A percentile compares a stretch with the other conserved stretches of the same genome.
These are phyloP conservation scores for Trichoderma oligosporum DNA, from an alignment of 2,329 filamentous ascomycete genomes.

Conservation along the genomic window DNA sequence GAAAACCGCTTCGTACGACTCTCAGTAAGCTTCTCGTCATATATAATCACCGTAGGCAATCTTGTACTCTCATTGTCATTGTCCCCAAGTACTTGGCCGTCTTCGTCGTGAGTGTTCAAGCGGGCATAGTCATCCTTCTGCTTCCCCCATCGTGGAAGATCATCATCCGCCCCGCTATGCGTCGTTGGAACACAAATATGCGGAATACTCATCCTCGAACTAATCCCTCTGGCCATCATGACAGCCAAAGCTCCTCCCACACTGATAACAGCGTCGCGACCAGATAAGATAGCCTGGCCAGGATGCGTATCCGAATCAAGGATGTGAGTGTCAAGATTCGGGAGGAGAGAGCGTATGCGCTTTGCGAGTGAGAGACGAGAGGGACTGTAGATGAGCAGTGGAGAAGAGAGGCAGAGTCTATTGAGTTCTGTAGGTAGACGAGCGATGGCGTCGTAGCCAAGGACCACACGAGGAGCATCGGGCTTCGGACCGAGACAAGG, in stretches of 20 bases:
- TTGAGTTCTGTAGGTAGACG: slow-evolving; percentile 35
- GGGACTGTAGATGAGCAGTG: slow-evolving; percentile 38
- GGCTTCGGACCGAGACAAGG: neutral
- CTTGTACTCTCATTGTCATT: neutral
- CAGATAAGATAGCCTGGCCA: slow-evolving; percentile 30
- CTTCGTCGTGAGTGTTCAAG: neutral
- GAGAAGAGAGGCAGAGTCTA: slow-evolving; percentile 31
- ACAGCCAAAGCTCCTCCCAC: slow-evolving; percentile 62
- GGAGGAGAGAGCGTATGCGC: slow-evolving; percentile 33
- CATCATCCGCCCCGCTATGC: slow-evolving; percentile 54
- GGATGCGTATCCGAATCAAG: slow-evolving; percentile 33
- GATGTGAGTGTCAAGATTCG: slow-evolving; percentile 33
- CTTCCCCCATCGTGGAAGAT: slow-evolving; percentile 15
- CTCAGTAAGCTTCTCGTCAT: slow-evolving; percentile 37
- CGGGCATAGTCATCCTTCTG: neutral
- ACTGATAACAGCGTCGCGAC: slow-evolving; percentile 55
- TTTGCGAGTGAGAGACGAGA: slow-evolving; percentile 36
- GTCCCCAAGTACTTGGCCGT: neutral
- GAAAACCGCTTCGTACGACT: slow-evolving; percentile 28
- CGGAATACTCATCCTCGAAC: slow-evolving; percentile 49
- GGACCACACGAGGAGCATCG: slow-evolving; percentile 33
- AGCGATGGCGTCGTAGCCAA: slow-evolving; percentile 33
- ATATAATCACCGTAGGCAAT: slow-evolving; percentile 35
- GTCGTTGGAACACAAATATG: slow-evolving; percentile 59
- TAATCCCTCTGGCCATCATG: slow-evolving; percentile 54